Base-by-base conservation (phyloP, 1,284 basidiomycete species). In the Vanrija pseudolonga region DNA sequence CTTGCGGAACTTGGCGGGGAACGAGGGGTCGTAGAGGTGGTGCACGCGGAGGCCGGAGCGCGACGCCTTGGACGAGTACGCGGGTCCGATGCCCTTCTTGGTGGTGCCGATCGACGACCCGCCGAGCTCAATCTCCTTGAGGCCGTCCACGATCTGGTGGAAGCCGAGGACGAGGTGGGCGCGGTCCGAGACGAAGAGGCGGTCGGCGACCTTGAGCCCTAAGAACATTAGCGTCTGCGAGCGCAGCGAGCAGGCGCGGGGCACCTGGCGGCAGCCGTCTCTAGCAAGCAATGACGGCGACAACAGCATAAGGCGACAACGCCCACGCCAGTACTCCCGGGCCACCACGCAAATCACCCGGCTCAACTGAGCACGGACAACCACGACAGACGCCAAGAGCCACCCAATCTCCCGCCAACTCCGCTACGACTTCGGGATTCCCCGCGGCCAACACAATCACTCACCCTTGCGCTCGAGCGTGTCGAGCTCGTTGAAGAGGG, bases 101-200 rank as follows among this genome's bases (percentile, higher is more conserved):
- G 95, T 98, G 42, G 95, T 98, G 45, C 95, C 95, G 73, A 98
- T 98, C 75, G 87, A 89, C 4, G 85, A 87, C 18, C 90, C 90
- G 36, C 96, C 96, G 15, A 98, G 84, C 77, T 98, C 95, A 45
- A 94, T 90, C 77, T 98, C 95, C 77, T 98, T 98, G 68, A 98
- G 79, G 17, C 96, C 96, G 70, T 98, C 96, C 40, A 98, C 96
- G 68, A 98, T 96, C 79, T 98, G 95, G 78, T 98, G 95, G 77
- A 98, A 98, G 76, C 98, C 95, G 69, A 98, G 93, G 45, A 98
- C 95, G 61, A 98, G 86, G 64, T 96, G 92, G 3, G 95, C 92
- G 61, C 95, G 87, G 78, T 98, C 93, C 20, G 95, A 98, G 64
- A 98, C 81, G 76, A 97, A 89, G 20, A 98, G 80, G 41, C 96